These are phyloP conservation scores for Colletotrichum ledebouriae DNA, from an alignment of 2,329 filamentous ascomycete species.

Conservation along the genomic window DNA sequence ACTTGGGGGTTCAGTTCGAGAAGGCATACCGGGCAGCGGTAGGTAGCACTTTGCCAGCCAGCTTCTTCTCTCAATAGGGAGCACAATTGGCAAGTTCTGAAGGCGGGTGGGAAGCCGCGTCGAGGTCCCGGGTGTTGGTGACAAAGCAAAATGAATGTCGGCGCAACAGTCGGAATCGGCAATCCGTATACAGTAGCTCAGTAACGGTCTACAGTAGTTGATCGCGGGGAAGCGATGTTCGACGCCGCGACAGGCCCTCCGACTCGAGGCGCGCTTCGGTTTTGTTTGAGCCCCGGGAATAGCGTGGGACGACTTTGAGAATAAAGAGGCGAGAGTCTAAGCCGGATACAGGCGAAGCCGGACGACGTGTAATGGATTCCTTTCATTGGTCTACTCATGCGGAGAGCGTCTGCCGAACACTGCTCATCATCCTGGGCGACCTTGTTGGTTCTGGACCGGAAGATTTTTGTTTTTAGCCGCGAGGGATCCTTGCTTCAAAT, in stretches of 20 bases:
- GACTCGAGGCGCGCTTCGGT: conserved; percentile 5
- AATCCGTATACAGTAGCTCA: no score
- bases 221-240: conserved; percentile 14
- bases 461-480: background rate
- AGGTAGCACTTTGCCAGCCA: background rate
- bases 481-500: background rate
- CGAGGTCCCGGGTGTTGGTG: background rate
- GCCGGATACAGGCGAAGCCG: conserved; percentile 7
- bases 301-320: conserved; percentile 11
- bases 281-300: conserved; percentile 20
- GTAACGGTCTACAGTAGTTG: no score
- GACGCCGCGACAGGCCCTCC: background rate
- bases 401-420: background rate
- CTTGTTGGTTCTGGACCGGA: background rate
- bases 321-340: conserved; percentile 11
- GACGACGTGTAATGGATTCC: conserved; percentile 29
- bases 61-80: background rate
- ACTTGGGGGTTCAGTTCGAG: conserved; percentile 11
- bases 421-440: conserved; percentile 6
- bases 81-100: background rate
- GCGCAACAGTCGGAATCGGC: no score
- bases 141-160: conserved; percentile 1
- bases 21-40: conserved; percentile 39
- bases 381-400: conserved; percentile 16
- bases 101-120: background rate